Evolutionary conservation across 2,329 filamentous ascomycete species (phyloP).

Genomic region (Diplodia intermedia): DNA sequence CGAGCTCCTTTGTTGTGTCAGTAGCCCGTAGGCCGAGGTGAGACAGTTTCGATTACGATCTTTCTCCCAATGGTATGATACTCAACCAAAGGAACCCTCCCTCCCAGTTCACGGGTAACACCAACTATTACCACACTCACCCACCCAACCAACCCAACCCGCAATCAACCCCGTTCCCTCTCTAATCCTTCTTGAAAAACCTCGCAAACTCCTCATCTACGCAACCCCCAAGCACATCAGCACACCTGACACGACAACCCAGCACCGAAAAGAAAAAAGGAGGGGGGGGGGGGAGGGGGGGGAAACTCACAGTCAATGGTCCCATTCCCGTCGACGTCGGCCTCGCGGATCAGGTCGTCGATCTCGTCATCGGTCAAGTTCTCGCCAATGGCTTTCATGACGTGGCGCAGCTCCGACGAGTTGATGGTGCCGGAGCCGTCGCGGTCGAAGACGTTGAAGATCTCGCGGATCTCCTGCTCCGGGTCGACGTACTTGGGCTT

Average conservation of each 20-base stretch:
- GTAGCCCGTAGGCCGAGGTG: not conserved
- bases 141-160: not conserved
- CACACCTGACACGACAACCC: no score
- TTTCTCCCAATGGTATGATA: not conserved
- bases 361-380: conserved; percentile 68
- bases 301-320: conserved; percentile 65
- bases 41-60: not conserved
- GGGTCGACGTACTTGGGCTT: conserved; percentile 67
- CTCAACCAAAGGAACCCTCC: not conserved
- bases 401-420: conserved; percentile 65
- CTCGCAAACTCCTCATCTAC: conserved; percentile 63
- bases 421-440: conserved; percentile 71
- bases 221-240: conserved; percentile 26
- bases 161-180: not conserved
- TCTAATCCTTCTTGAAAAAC: conserved; percentile 63
- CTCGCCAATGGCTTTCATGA: conserved; percentile 70
- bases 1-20: not conserved
- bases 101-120: no score
- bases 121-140: no score
- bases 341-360: conserved; percentile 70
- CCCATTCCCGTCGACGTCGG: conserved; percentile 69
- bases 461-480: conserved; percentile 69
- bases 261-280: conserved; percentile 26
- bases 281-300: conserved; percentile 35
- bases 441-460: conserved; percentile 71